A percentile compares a stretch with the other conserved stretches of the same genome.
Conservation (phyloP, 306 rosid genomes). For the Myrica gale region DNA sequence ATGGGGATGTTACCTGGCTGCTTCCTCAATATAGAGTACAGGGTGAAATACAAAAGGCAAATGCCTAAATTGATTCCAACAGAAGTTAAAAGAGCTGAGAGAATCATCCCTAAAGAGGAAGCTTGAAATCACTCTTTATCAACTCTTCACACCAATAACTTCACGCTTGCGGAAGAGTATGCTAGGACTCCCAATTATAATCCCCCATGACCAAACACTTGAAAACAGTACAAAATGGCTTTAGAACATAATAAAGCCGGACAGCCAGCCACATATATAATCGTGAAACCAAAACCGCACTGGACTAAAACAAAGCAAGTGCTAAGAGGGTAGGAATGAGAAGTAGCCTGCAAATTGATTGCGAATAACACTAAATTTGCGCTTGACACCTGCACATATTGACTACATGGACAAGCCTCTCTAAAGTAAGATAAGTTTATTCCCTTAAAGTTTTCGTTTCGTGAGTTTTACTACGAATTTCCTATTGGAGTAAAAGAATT, state of each 20-base stretch:
- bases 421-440: not conserved
- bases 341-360: constrained; percentile 3
- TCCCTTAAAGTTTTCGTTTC: not conserved
- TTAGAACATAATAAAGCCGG: not conserved
- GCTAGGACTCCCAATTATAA: constrained; percentile 1
- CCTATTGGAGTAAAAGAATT: not conserved
- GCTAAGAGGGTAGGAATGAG: not conserved
- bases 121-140: constrained; percentile 26
- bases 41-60: constrained; percentile 62
- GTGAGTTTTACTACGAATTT: not conserved
- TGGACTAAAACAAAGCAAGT: not conserved
- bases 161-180: constrained; percentile 18
- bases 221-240: not conserved
- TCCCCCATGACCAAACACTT: not conserved
- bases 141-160: constrained; percentile 19
- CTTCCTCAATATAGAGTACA: constrained; percentile 70
- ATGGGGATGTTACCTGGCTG: constrained; percentile 63
- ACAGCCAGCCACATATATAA: not conserved
- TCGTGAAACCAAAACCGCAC: not conserved
- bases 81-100: constrained; percentile 75
- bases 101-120: constrained; percentile 48
- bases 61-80: constrained; percentile 83
- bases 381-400: not conserved
- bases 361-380: not conserved
- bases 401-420: not conserved